Percentiles rank a stretch among this genome's conserved stretches.
These are phyloP conservation scores for Pittosporum tobira DNA, from an alignment of 129 eudicot species.

Conservation along the genomic window DNA sequence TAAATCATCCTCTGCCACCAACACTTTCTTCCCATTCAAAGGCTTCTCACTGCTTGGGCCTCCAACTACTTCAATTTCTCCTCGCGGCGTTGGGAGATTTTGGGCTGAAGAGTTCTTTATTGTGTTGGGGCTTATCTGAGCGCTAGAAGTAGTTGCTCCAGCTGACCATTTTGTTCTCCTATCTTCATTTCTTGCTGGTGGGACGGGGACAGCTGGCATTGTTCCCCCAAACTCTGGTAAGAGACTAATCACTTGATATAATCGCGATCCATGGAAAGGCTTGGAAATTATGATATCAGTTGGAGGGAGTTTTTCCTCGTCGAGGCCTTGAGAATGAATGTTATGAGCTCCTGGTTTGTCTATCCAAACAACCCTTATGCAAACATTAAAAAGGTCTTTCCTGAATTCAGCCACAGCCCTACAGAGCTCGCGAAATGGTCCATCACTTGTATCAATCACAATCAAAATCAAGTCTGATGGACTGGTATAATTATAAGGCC, in stretches of 20 bases:
- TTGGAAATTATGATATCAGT: slow-evolving; percentile 39
- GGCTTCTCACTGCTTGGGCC: slow-evolving; percentile 10
- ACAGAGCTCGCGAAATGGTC: slow-evolving; percentile 35
- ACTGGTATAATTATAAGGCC: not conserved
- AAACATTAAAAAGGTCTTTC: slow-evolving; percentile 18
- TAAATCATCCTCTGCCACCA: slow-evolving; percentile 33
- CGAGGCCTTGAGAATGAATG: slow-evolving; percentile 33
- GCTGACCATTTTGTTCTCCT: too few relatives aligned
- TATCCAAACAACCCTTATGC: slow-evolving; percentile 48
- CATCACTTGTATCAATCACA: slow-evolving; percentile 44
- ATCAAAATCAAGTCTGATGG: slow-evolving; percentile 27
- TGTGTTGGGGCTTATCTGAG: not conserved
- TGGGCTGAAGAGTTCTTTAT: not conserved
- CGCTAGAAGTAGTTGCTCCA: not conserved
- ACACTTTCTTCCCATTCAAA: slow-evolving; percentile 30
- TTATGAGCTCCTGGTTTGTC: slow-evolving; percentile 26
- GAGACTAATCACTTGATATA: slow-evolving; percentile 29
- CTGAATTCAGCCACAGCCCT: slow-evolving; percentile 56
- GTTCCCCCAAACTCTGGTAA: slow-evolving; percentile 46
- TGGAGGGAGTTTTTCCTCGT: slow-evolving; percentile 40
- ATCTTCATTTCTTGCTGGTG: slow-evolving; percentile 8
- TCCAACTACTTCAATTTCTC: slow-evolving; percentile 15
- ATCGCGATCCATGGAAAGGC: slow-evolving; percentile 68
- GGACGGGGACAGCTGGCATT: not conserved
- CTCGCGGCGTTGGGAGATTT: not conserved